Evolutionary conservation across 202 grass and related monocot genomes (phyloP), one percentile per base, ranked within the genome.

Genomic region (Panicum virgatum): DNA sequence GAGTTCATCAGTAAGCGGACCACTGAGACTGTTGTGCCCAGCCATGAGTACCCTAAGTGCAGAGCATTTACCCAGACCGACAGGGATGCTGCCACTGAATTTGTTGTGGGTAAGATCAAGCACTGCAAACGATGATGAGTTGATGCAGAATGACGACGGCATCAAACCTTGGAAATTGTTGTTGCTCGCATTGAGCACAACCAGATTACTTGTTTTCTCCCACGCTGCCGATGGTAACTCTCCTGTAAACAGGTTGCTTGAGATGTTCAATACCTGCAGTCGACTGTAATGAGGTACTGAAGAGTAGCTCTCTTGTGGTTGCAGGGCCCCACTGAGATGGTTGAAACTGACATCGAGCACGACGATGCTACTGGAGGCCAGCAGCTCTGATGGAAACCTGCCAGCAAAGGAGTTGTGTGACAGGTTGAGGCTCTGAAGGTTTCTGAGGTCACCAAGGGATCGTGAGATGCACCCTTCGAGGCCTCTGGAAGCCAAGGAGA

Each of bases 221-320:
- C 79, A 82, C 7, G 15, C 18, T 5, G 13, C 3, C 0, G 56
- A 82, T 23, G 67, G 67, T 38, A 82, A 82, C 26, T 62, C 20
- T 16, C 67, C 54, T 25, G 29, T 80, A 77, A 75, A 79, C 9
- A 61, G 61, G 74, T 93, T 93, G 52, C 74, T 84, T 6, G 92
- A 92, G 42, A 95, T 73, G 66, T 92, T 85, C 2, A 95, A 32
- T 73, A 82, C 82, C 71, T 77, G 72, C 5, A 87, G 34, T 23
- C 72, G 78, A 9, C 19, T 23, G 37, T 40, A 7, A 43, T 42
- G 23, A 25, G 64, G 0, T 5, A 13, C 2, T 25, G 5, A 42
- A 23, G 2, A 36, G 16, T 34, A 19, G 14, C 30, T 19, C 14
- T 20, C 61, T 37, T 63, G 30, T 7, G 29, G 15, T 56, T 25